A percentile compares a stretch with the other conserved stretches of the same genome.
Evolutionary conservation across 31 red algal species (phyloP).

Genomic region (Endocladia muricata): DNA sequence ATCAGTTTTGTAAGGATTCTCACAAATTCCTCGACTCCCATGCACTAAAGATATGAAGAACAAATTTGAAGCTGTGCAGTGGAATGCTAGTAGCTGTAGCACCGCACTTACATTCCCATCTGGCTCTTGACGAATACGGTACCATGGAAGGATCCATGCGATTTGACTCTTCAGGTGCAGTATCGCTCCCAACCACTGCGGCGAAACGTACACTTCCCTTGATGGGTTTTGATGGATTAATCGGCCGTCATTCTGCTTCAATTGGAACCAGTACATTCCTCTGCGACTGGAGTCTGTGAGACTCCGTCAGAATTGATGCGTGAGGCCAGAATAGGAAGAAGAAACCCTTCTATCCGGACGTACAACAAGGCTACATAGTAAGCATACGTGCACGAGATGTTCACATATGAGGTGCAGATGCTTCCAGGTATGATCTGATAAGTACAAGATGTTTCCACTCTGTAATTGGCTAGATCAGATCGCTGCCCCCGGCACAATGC

Average conservation of each 20-base stretch:
- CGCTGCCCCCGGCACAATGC: not conserved
- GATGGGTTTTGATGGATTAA: constrained; percentile 34
- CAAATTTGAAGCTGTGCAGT: not conserved
- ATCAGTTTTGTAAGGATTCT: not conserved
- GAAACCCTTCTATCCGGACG: not conserved
- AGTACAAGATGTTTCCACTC: not conserved
- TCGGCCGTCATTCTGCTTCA: not conserved
- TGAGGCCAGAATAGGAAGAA: not conserved
- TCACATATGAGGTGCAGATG: not conserved
- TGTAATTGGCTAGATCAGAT: not conserved
- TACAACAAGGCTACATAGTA: not conserved
- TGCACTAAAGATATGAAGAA: not conserved
- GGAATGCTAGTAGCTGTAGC: not conserved
- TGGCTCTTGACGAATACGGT: not conserved
- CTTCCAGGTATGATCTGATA: not conserved
- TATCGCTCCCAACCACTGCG: constrained; percentile 35
- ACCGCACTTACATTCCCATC: not conserved
- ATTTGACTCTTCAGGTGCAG: not conserved
- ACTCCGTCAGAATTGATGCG: constrained; percentile 10
- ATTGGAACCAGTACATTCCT: not conserved
- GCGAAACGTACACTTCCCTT: not conserved
- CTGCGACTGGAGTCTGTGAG: constrained; percentile 4
- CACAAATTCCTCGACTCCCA: not conserved
- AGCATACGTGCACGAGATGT: not conserved
- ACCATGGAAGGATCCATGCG: constrained; percentile 35